These are phyloP conservation scores for Bryum argenteum DNA, from an alignment of 225 moss, liverwort and hornwort species.

Conservation along the genomic window DNA sequence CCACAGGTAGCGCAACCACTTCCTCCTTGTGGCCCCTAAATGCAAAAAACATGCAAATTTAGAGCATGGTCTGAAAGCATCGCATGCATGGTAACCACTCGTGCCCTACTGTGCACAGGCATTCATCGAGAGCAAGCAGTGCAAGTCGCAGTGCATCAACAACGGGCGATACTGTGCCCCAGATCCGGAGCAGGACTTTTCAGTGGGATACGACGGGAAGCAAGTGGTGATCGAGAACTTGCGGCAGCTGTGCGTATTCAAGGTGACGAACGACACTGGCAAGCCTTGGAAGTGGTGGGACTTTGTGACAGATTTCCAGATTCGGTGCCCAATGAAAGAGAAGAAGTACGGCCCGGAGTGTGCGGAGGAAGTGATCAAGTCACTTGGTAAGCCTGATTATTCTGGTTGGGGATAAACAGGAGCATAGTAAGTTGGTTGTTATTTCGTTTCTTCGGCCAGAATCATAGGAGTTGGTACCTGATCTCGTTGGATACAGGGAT, in stretches of 20 bases:
- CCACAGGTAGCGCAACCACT: conserved; percentile 41
- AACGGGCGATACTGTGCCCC: conserved; percentile 85
- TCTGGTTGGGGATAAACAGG: too few relatives aligned
- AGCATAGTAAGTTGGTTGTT: accelerated
- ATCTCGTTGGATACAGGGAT: conserved; percentile 21
- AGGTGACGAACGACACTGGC: conserved; percentile 42
- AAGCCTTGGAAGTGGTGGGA: conserved; percentile 90
- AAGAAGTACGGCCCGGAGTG: conserved; percentile 63
- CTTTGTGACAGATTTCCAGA: conserved; percentile 86
- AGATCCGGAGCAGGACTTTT: conserved; percentile 83
- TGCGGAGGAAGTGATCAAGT: conserved; percentile 64
- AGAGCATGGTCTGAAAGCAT: background rate
- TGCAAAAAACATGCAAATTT: background rate
- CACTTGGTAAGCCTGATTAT: conserved; percentile 38
- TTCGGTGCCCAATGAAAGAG: conserved; percentile 81
- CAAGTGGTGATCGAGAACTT: conserved; percentile 79
- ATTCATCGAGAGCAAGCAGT: conserved; percentile 68
- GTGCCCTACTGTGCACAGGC: conserved; percentile 4
- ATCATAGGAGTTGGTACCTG: background rate
- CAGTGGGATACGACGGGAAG: conserved; percentile 74
- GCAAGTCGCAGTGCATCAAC: conserved; percentile 82
- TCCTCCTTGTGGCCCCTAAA: background rate
- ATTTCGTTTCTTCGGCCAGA: accelerated
- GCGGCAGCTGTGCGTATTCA: conserved; percentile 74
- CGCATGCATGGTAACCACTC: background rate